Evolutionary conservation across 345 rosid species (phyloP), one percentile per base, ranked within the genome.

Genomic region (sweet orange (Citrus sinensis)): DNA sequence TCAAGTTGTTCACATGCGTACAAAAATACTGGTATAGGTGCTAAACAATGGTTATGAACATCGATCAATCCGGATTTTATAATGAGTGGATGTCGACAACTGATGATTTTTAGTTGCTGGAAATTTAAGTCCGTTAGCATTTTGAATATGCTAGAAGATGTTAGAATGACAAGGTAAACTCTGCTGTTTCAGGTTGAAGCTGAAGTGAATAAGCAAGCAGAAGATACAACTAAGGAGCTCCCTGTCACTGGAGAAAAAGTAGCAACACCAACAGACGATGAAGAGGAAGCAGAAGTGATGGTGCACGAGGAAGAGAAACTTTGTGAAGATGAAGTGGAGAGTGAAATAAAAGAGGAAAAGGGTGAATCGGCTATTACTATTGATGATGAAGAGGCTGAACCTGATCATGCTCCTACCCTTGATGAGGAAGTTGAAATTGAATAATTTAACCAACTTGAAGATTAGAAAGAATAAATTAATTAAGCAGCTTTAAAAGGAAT

Each of bases 221-320:
- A 70, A 56, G 73, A 55, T 27, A 30, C 29, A 17, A 3, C 30
- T 9, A 59, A 66, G 61, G 78, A 51, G n/a, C 20, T 37, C 11
- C 32, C 40, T 2, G 40, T 61, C 27, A 6, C 3, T 7, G 85
- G 80, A 55, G 80, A 76, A 67, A 83, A 83, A 17, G 16, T 37
- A 19, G 58, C 55, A 34, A n/a, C 49, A 35, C 66, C 40, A 9
- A 55, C 14, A 17, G 10, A 9, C 20, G 25, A 32, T 6, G 25
- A 32, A 1, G 82, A 76, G 55, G 82, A 79, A 67, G 10, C 27
- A 13, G 76, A 76, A 24, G 78, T 67, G 30, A 61, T n/a, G n/a
- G 78, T 76, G 54, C 75, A 76, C 37, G 77, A 75, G 0, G 67
- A 70, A 0, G 76, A 54, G 3, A 70, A 42, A 8, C 29, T 29